Base-by-base conservation (phyloP, 352 stramenopile species). In the Globisporangium spinosum region DNA sequence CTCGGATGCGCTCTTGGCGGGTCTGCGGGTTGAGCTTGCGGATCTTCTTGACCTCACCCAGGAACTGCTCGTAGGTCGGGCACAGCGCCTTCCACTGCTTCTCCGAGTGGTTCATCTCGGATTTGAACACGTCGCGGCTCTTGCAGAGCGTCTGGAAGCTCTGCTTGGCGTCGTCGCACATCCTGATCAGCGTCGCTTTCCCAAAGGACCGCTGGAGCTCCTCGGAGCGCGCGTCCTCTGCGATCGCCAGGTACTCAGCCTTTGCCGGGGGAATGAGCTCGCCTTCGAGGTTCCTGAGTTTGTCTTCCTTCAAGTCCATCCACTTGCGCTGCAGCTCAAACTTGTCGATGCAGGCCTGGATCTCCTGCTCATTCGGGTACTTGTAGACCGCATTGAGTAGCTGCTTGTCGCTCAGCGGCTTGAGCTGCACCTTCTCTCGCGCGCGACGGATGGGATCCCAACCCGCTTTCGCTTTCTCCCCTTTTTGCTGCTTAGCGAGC, bases 101-200 rank as follows among this genome's bases (percentile, higher is more conserved):
- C 49, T 90, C 77, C 5, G 74, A 75, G 40, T 85, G 79, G 20
- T 64, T 68, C 5, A 92, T 71, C 45, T 94, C 85, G 9, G 75
- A 67, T 54, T 76, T 79, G 0, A 84, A 72, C 32, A 66, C 43
- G 45, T 92, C 82, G 25, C 81, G 68, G 13, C 77, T 70, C 59
- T 90, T 90, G 47, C 64, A 78, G 0, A 91, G 69, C 40, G 64
- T 34, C 58, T 89, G 72, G 65, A 79, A 77, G 7, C 73, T 64
- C 25, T 81, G 75, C 59, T 94, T 94, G 49, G 82, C 83, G 20
- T 85, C 79, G 60, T 92, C 85, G 6, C 85, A 79, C 61, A 94
- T 66, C 56, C 71, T 68, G 22, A 89, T 89, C 9, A 94, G 71
- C 38, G 81, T 85, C 15, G 80, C 51, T 40, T 89, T 89, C 27